Conservation (phyloP, 2,329 filamentous ascomycete species). For the Akanthomyces lecanii region DNA sequence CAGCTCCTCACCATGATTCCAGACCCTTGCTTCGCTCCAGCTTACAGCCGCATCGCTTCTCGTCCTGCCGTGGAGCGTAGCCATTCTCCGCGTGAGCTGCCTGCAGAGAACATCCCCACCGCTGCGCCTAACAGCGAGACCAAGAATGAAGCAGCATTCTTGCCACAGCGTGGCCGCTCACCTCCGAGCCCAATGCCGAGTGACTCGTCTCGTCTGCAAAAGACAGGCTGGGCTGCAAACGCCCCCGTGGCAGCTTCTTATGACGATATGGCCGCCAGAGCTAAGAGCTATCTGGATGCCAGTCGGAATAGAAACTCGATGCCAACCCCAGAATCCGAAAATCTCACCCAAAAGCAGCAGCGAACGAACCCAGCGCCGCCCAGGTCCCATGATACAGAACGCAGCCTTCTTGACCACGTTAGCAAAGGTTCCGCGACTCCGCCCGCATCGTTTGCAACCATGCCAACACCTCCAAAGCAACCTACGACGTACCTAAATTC, state of each 20-base stretch:
- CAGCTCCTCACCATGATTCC: slow-evolving; percentile 63
- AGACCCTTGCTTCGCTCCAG: background rate
- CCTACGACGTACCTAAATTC: background rate
- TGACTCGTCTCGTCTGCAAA: slow-evolving; percentile 10
- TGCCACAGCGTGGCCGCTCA: slow-evolving; percentile 18
- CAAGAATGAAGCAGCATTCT: slow-evolving; percentile 15
- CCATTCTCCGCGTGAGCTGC: slow-evolving; percentile 1
- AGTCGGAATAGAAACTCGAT: slow-evolving; percentile 9
- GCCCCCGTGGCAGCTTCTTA: background rate
- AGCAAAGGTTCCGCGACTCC: slow-evolving; percentile 1
- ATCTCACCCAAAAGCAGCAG: background rate
- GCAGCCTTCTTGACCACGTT: background rate
- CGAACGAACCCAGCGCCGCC: background rate
- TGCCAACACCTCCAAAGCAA: background rate
- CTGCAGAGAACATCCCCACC: background rate
- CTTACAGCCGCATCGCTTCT: slow-evolving; percentile 8
- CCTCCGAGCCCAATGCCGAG: slow-evolving; percentile 19
- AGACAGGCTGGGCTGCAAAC: slow-evolving; percentile 8
- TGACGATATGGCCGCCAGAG: background rate
- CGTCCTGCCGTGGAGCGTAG: background rate
- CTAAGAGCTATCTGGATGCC: slow-evolving; percentile 5
- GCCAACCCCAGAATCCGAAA: slow-evolving; percentile 11
- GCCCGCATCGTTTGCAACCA: background rate
- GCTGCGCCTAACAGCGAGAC: background rate
- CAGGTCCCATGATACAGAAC: background rate